Conservation (phyloP, 768 basidiomycete genomes). For the Rhizopogon vesiculosus region DNA sequence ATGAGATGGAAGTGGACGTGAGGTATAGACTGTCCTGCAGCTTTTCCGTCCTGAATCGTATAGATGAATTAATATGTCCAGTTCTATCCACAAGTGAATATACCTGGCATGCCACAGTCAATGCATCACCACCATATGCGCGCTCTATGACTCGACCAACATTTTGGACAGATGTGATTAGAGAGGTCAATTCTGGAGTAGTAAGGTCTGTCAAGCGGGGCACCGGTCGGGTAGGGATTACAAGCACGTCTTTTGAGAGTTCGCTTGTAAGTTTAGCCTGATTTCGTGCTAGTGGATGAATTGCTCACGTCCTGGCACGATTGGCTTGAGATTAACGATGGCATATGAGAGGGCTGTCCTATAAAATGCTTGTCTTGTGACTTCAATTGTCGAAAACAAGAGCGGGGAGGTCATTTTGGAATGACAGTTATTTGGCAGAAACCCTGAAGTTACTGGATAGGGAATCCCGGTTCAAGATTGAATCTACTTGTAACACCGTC, state of each 20-base stretch:
- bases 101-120: constrained; percentile 92
- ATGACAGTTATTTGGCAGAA: background rate
- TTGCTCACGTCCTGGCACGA: constrained; percentile 87
- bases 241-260: constrained; percentile 49
- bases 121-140: constrained; percentile 74
- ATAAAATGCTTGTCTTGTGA: constrained; percentile 73
- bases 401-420: constrained; percentile 24
- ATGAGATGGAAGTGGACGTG: constrained; percentile 97
- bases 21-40: constrained; percentile 65
- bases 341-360: constrained; percentile 67
- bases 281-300: background rate
- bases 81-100: background rate
- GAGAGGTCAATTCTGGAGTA: constrained; percentile 67
- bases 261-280: background rate
- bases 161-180: constrained; percentile 75
- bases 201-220: constrained; percentile 51
- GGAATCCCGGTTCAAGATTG: background rate
- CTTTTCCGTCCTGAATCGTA: constrained; percentile 69
- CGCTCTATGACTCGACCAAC: constrained; percentile 79
- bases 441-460: background rate
- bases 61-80: constrained; percentile 2
- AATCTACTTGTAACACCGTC: background rate
- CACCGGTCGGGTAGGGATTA: constrained; percentile 52
- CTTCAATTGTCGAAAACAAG: constrained; percentile 77
- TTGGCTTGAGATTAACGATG: constrained; percentile 92